Evolutionary conservation across 1,284 basidiomycete genomes (phyloP).

Genomic region (Pseudozyma hubeiensis): DNA sequence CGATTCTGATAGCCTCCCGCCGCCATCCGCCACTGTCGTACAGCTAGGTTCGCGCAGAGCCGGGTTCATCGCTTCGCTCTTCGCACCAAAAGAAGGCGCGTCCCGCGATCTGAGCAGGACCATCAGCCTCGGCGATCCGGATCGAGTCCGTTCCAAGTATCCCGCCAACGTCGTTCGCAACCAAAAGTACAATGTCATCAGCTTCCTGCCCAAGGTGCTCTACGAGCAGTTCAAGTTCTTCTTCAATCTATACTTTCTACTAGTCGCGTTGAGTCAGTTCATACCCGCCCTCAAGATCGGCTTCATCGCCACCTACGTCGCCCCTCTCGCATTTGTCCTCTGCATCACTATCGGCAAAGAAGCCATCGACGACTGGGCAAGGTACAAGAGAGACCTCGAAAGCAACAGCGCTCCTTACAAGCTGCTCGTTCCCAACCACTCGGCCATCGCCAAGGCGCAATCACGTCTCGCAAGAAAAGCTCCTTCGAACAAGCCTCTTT

Average conservation of each 20-base stretch:
- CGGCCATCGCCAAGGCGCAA: slow-evolving; percentile 34
- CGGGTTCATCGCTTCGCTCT: slow-evolving; percentile 36
- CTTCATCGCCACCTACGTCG: slow-evolving; percentile 95
- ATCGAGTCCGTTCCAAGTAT: slow-evolving; percentile 62
- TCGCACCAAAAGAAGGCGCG: slow-evolving; percentile 21
- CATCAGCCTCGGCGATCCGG: slow-evolving; percentile 39
- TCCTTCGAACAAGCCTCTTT: slow-evolving; percentile 23
- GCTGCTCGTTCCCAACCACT: slow-evolving; percentile 74
- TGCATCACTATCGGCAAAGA: slow-evolving; percentile 98
- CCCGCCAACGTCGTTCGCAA: slow-evolving; percentile 90
- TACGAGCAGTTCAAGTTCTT: slow-evolving; percentile 99
- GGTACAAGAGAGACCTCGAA: slow-evolving; percentile 88
- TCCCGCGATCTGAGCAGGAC: slow-evolving; percentile 39
- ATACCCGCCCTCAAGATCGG: slow-evolving; percentile 97
- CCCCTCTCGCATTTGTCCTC: slow-evolving; percentile 93
- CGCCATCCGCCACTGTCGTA: slow-evolving; percentile 13
- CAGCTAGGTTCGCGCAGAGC: slow-evolving; percentile 33
- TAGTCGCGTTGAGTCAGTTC: slow-evolving; percentile 95
- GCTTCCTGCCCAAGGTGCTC: slow-evolving; percentile 94
- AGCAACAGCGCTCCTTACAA: slow-evolving; percentile 94
- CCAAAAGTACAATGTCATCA: slow-evolving; percentile 95
- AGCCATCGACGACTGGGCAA: slow-evolving; percentile 96
- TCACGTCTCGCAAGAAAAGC: slow-evolving; percentile 30
- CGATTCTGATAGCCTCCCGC: slow-evolving; percentile 21
- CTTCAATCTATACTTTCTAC: slow-evolving; percentile 98